Evolutionary conservation across 1,139 yeast species (phyloP), one percentile per base, ranked within the genome.

Genomic region (Yamadazyma spencermartinsiae): DNA sequence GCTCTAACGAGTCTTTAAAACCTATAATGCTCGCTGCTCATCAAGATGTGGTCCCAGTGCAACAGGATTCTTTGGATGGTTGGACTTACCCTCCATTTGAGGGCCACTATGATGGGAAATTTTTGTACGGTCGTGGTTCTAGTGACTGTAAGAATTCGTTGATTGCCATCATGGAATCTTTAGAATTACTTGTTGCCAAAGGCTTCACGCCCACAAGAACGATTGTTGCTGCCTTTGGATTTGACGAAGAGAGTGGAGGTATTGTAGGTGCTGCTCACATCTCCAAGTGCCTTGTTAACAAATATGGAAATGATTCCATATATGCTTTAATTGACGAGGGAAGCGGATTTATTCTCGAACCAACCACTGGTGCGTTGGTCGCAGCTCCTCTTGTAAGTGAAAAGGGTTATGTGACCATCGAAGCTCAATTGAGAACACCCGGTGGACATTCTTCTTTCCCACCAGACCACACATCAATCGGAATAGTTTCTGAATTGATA

Each of bases 11-110:
- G 4, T 43, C 52, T 2, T 64, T 82, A 50, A 80, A 82, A 55
- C 95, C 95, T 4, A 48, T 82, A 11, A 55, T 86, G 58, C 64
- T 86, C 31, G 74, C 82, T 60, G 89, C 92, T 3, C 96, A 87
- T 58, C 87, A 81, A 56, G 95, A 86, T 55, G 86, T 83, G 4
- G 95, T 87, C 11, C 95, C 95, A 0, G 85, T 86, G n/a, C 81
- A 80, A 51, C 57, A 62, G 20, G 80, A 68, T 16, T 76, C 87
- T 11, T 55, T 73, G 31, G 67, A 58, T 27, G 66, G 72, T 35
- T 86, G 95, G 95, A 70, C 66, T 2, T 72, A 79, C 50, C 82
- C 82, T 9, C 95, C 95, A 18, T 85, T 79, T 45, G 71, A 72
- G 7, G 95, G 86, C 3, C 71, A 74, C 52, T 85, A 66, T 52